Evolutionary conservation across 1,284 basidiomycete species (phyloP).

Genomic region (Amylostereum areolatum): DNA sequence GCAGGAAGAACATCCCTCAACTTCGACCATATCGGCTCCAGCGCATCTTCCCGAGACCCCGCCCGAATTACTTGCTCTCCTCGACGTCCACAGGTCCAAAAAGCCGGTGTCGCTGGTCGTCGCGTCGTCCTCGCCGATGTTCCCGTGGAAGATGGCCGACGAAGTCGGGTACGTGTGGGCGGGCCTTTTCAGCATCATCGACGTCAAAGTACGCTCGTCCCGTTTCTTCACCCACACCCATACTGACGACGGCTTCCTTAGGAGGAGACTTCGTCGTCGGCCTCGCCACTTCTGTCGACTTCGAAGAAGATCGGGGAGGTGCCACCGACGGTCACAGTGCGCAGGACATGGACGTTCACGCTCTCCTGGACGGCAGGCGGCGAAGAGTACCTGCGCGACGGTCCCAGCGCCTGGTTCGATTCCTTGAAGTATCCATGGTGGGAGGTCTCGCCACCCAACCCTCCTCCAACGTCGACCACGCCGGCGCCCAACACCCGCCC

Average conservation of each 20-base stretch:
- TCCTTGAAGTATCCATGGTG: conserved; percentile 29
- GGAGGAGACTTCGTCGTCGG: neutral
- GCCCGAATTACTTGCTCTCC: conserved; percentile 4
- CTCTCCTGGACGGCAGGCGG: conserved; percentile 35
- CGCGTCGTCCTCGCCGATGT: conserved; percentile 8
- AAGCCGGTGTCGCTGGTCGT: conserved; percentile 7
- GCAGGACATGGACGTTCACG: conserved; percentile 26
- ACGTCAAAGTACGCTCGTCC: conserved; percentile 1
- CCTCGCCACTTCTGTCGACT: neutral
- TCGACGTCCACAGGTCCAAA: neutral
- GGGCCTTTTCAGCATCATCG: conserved; percentile 7
- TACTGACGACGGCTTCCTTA: neutral
- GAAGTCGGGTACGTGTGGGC: conserved; percentile 11
- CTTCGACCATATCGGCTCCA: neutral
- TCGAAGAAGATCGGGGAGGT: neutral
- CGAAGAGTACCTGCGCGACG: conserved; percentile 22
- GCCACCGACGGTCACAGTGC: neutral
- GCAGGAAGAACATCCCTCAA: neutral
- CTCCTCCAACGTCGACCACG: neutral
- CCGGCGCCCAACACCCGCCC: neutral
- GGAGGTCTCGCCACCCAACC: conserved; percentile 15
- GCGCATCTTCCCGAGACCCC: conserved; percentile 4
- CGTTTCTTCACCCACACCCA: neutral
- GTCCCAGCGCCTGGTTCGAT: conserved; percentile 3
- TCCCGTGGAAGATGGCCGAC: conserved; percentile 10